Evolutionary conservation across 2,329 filamentous ascomycete genomes (phyloP).

Genomic region (Atkinsonella hypoxylon): DNA sequence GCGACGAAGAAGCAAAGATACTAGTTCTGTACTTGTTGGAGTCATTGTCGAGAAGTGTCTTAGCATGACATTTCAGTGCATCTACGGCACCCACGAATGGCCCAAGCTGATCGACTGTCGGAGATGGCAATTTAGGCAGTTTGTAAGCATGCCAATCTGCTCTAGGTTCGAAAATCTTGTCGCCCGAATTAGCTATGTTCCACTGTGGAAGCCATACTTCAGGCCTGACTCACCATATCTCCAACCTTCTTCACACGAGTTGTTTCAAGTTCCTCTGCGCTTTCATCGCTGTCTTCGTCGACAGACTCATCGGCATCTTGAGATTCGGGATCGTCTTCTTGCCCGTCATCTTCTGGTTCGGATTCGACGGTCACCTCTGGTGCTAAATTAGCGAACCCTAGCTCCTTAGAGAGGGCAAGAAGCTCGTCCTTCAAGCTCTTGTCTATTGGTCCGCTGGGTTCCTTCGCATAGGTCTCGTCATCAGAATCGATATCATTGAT

Average conservation of each 20-base stretch:
- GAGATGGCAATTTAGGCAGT: constrained; percentile 30
- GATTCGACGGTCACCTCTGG: constrained; percentile 26
- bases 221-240: constrained; percentile 21
- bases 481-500: constrained; percentile 39
- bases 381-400: constrained; percentile 23
- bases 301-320: constrained; percentile 14
- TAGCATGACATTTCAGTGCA: constrained; percentile 56
- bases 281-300: constrained; percentile 20
- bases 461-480: constrained; percentile 23
- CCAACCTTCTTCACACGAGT: constrained; percentile 16
- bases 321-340: constrained; percentile 16
- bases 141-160: constrained; percentile 43
- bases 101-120: constrained; percentile 31
- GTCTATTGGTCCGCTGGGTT: constrained; percentile 25
- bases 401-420: constrained; percentile 25
- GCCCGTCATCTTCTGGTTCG: constrained; percentile 22
- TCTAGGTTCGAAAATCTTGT: constrained; percentile 42
- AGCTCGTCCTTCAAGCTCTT: constrained; percentile 27
- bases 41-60: constrained; percentile 64
- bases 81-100: constrained; percentile 32
- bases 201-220: constrained; percentile 2
- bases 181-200: constrained; percentile 20
- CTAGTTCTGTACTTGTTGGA: constrained; percentile 63
- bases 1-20: constrained; percentile 69
- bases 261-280: constrained; percentile 16